Conservation (phyloP, 2,329 filamentous ascomycete species). For the Fusarium sp. region DNA sequence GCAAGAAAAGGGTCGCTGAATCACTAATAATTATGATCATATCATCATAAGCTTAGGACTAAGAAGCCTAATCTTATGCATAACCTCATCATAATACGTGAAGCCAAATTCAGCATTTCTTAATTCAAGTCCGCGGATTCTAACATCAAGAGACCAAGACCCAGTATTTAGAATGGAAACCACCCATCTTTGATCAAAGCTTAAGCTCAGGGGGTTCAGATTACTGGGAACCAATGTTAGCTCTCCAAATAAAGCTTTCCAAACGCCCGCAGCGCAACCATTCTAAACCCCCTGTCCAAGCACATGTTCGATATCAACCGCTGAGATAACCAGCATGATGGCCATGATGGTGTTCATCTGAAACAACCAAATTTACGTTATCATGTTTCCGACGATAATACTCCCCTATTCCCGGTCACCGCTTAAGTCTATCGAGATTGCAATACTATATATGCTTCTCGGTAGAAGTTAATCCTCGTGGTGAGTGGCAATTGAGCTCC, state of each 20-base stretch:
- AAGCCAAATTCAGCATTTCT: not conserved
- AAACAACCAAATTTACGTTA: conserved; percentile 31
- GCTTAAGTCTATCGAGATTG: not conserved
- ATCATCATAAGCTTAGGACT: not conserved
- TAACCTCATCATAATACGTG: not conserved
- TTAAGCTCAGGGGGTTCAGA: conserved; percentile 25
- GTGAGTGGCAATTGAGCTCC: conserved; percentile 17
- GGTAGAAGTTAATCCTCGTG: not conserved
- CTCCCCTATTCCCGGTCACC: conserved; percentile 6
- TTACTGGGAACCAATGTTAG: conserved; percentile 33
- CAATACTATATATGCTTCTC: not conserved
- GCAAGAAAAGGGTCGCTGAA: not conserved
- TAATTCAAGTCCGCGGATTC: not conserved
- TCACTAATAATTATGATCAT: not conserved
- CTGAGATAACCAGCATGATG: conserved; percentile 6
- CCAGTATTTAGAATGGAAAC: not conserved
- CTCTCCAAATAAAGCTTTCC: conserved; percentile 29
- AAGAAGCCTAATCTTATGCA: not conserved
- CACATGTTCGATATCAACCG: conserved; percentile 19
- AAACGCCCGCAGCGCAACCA: conserved; percentile 40
- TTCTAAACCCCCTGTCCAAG: conserved; percentile 11
- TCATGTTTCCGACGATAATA: not conserved
- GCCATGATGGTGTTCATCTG: conserved; percentile 6
- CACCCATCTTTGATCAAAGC: conserved; percentile 11
- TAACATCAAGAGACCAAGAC: not conserved